Percentiles rank a stretch among this genome's conserved stretches.
These are phyloP conservation scores for Aspergillus bridgeri DNA, from an alignment of 495 filamentous ascomycete genomes.

Conservation along the genomic window DNA sequence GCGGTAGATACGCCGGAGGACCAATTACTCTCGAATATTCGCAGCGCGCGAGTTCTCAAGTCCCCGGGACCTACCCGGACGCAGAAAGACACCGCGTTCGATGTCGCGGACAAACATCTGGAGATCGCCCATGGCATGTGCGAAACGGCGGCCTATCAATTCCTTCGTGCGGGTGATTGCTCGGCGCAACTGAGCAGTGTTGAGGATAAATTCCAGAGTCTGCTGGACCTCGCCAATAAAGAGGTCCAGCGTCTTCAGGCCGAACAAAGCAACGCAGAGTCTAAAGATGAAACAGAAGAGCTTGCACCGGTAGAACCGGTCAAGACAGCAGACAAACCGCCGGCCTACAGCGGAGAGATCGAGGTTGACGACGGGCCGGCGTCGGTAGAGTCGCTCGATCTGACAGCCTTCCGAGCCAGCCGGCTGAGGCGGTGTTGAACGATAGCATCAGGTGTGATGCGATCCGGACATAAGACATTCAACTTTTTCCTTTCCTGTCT, in stretches of 20 bases:
- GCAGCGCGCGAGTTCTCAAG: slow-evolving; percentile 28
- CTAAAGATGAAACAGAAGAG: slow-evolving; percentile 13
- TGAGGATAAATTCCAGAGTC: slow-evolving; percentile 48
- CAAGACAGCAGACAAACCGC: slow-evolving; percentile 10
- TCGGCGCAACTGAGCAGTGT: slow-evolving; percentile 66
- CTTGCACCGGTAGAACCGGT: slow-evolving; percentile 11
- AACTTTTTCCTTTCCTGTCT: background rate
- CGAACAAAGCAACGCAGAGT: slow-evolving; percentile 26
- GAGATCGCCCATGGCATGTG: slow-evolving; percentile 77
- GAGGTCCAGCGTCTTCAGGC: slow-evolving; percentile 39
- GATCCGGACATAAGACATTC: background rate
- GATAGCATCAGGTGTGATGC: background rate
- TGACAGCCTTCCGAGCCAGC: slow-evolving; percentile 39
- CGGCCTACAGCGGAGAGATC: slow-evolving; percentile 23
- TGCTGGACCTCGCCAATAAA: slow-evolving; percentile 36
- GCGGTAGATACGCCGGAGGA: slow-evolving; percentile 6
- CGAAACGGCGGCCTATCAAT: slow-evolving; percentile 82
- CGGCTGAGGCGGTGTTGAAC: slow-evolving; percentile 13
- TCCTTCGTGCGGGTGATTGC: slow-evolving; percentile 81
- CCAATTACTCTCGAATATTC: slow-evolving; percentile 23
- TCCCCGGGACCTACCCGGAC: slow-evolving; percentile 14
- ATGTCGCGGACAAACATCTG: slow-evolving; percentile 69
- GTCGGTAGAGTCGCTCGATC: slow-evolving; percentile 40
- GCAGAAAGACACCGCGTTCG: slow-evolving; percentile 47
- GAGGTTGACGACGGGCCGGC: slow-evolving; percentile 43